Base-by-base conservation (phyloP, 164 flowering plant species). In the Nymphaea thermarum region DNA sequence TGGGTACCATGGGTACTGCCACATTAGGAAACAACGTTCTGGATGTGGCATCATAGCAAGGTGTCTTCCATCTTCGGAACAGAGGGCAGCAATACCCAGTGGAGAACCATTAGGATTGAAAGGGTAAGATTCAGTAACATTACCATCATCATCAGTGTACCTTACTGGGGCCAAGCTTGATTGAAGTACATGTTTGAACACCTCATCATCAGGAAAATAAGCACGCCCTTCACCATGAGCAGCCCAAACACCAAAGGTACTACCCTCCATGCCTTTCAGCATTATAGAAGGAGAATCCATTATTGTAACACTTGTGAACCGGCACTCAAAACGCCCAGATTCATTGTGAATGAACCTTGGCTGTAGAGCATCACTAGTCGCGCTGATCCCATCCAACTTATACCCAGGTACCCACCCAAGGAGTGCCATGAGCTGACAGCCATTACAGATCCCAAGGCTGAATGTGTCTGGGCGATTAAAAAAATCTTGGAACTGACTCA, bases 41-140 rank as follows among this genome's bases (percentile, higher is more conserved):
- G 98, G 98, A 77, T 93, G 98, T 80, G 97, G 97, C 98, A 91
- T 93, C 96, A 93, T 83, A 2, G 96, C 98, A 2, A 93, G 91
- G 82, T 93, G 98, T 70, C 98, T 80, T 17, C 97, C 98, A 77
- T 93, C 91, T 6, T 92, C 90, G 2, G 97, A 93, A 79, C 98
- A 93, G 64, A 89, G 80, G 6, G 97, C 94, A 0, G 94, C 98
- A 2, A 93, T 76, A 18, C 98, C 97, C 67, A 87, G 70, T 6
- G 97, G 97, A 57, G 98, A 93, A 6, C 98, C 98, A 78, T 93
- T 93, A 25, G 87, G 66, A 71, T 93, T 93, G 75, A 90, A 91
- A 43, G 98, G 97, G 72, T 93, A 93, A 41, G 66, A 76, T 72
- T 90, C 93, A 4, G 96, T 90, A 10, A 77, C 76, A 55, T 76